Percentiles rank a stretch among this genome's conserved stretches.
phyloP scores from a whole-genome alignment of 495 filamentous ascomycete genomes.

The Hyaloscypha finlandica region DNA sequence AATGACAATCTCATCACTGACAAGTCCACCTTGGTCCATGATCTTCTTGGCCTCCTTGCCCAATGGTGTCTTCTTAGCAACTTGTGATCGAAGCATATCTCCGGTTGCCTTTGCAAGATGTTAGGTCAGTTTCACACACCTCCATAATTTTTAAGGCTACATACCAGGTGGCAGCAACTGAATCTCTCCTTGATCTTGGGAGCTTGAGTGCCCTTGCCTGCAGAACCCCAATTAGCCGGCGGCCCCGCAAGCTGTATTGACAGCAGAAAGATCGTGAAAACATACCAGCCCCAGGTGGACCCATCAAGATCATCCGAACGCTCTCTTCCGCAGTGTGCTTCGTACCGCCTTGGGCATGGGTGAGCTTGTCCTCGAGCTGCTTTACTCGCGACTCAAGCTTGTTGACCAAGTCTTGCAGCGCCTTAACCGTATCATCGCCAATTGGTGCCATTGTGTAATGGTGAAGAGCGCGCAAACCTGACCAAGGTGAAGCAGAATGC shows the following conservation, averaged over 20 bases:
- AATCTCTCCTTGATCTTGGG: conserved; percentile 97
- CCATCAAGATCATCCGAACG: conserved; percentile 96
- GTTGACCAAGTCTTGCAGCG: conserved; percentile 74
- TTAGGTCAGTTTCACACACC: conserved; percentile 2
- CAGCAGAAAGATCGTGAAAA: conserved; percentile 17
- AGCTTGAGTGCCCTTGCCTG: conserved; percentile 98
- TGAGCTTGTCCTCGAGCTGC: conserved; percentile 68
- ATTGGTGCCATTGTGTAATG: conserved; percentile 74
- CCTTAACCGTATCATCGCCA: conserved; percentile 72
- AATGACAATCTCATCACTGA: conserved; percentile 98
- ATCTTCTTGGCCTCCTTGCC: conserved; percentile 99
- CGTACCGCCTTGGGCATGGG: conserved; percentile 49
- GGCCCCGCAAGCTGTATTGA: conserved; percentile 10
- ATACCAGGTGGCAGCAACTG: conserved; percentile 93
- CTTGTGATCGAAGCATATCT: conserved; percentile 98
- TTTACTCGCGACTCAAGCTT: conserved; percentile 83
- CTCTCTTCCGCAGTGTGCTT: conserved; percentile 48
- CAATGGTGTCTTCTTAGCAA: conserved; percentile 94
- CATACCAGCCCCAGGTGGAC: conserved; percentile 95
- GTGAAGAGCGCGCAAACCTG: conserved; percentile 24
- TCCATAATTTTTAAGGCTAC: conserved; percentile 33
- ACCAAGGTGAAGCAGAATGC: conserved; percentile 27
- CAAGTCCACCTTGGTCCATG: conserved; percentile 96
- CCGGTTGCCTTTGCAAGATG: conserved; percentile 74
- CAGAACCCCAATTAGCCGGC: conserved; percentile 35